These are phyloP conservation scores for Gentiana dahurica DNA, from an alignment of 257 asterid genomes.

Conservation along the genomic window DNA sequence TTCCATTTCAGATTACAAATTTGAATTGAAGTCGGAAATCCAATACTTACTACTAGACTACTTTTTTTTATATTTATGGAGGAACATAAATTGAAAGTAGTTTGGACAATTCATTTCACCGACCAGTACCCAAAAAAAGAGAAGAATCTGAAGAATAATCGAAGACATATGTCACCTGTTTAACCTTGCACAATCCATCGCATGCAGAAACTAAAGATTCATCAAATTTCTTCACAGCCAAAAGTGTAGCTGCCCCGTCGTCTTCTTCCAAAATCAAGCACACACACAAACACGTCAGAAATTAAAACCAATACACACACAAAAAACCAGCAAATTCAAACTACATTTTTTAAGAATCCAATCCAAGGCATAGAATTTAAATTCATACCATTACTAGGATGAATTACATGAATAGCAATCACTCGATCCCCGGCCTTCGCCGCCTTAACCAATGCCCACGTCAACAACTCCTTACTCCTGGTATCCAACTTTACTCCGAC, in stretches of 20 bases:
- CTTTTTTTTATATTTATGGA: too few relatives aligned
- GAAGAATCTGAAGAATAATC: too few relatives aligned
- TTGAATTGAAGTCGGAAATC: too few relatives aligned
- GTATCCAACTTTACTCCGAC: constrained; percentile 75
- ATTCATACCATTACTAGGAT: constrained; percentile 46
- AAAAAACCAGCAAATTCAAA: too few relatives aligned
- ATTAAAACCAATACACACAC: too few relatives aligned
- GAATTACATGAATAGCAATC: constrained; percentile 65
- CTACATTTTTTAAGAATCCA: too few relatives aligned
- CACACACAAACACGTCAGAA: too few relatives aligned
- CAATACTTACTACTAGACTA: too few relatives aligned
- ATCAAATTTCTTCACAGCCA: constrained; percentile 49
- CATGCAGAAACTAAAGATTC: constrained; percentile 74
- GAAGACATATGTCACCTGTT: constrained; percentile 41
- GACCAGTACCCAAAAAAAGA: too few relatives aligned
- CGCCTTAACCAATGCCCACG: constrained; percentile 80
- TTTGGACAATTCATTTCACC: background rate
- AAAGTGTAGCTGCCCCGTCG: constrained; percentile 34
- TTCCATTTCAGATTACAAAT: too few relatives aligned
- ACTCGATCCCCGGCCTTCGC: constrained; percentile 79
- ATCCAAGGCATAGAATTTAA: background rate
- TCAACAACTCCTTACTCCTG: constrained; percentile 66
- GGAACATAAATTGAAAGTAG: background rate
- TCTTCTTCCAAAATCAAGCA: constrained; percentile 20
- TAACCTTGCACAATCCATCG: constrained; percentile 80